Base-by-base conservation (phyloP, 2,329 filamentous ascomycete genomes). In the Fusarium humuli region DNA sequence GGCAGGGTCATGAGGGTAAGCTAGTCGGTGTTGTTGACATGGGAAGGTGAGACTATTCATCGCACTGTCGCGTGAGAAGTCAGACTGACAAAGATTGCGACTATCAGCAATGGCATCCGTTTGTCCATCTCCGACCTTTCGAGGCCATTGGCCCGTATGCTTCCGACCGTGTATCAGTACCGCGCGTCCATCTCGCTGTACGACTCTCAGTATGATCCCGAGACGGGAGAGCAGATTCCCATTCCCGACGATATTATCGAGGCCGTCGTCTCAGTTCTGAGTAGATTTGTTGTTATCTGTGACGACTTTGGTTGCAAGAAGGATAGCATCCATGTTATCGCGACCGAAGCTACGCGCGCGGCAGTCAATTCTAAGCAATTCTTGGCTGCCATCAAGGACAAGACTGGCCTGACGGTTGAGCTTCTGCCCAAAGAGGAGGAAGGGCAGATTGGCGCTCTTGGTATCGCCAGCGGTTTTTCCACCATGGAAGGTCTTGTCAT, bases 371-470 rank as follows among this genome's bases (percentile, higher is more conserved):
- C 77, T 10, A 67, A 66, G 10, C 63, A 77, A 8, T 76, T 79
- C 32, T 32, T 78, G 7, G 50, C 66, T 2, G 47, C 71, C 18
- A 88, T 93, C 67, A 83, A 86, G 63, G 75, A 82, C 6, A 81
- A 80, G 3, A 89, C 88, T 0, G 89, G 87, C 1, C 88, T 89
- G 84, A 81, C 83, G 3, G 88, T 92, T 3, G 81, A 84, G 52
- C 79, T 92, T 73, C 79, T 92, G 6, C 82, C 85, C 0, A 92
- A 92, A 73, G 88, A 90, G 69, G 87, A 89, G 22, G 91, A 93
- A 74, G 91, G 90, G 0, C 81, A 85, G 44, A 82, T 92, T 12
- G 91, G 91, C 1, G 90, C 90, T 0, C 77, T 90, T 73, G 91
- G 91, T 1, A 86, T 92, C 20, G 90, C 89, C 4, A 91, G 88